A percentile compares a stretch with the other conserved stretches of the same genome.
Conservation (phyloP, 2,329 filamentous ascomycete genomes). For the Paraphoma sp. region DNA sequence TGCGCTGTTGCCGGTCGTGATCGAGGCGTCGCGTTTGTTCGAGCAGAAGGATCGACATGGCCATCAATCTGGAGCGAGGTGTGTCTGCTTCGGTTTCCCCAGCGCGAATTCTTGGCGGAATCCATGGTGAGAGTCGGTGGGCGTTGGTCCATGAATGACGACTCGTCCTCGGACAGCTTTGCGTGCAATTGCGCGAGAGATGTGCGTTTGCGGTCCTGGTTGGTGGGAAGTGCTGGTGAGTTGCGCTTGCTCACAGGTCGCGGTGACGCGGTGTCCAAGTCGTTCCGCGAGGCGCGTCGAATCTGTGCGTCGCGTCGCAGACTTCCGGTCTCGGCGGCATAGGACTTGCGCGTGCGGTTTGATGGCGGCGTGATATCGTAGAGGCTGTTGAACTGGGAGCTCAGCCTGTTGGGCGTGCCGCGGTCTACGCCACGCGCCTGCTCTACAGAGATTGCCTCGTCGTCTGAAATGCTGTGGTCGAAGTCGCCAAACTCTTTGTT, state of each 20-base stretch:
- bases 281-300: constrained; percentile 52
- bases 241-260: constrained; percentile 48
- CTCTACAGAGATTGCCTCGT: constrained; percentile 62
- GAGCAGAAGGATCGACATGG: constrained; percentile 27
- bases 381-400: constrained; percentile 59
- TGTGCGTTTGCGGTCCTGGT: constrained; percentile 51
- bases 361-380: constrained; percentile 56
- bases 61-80: constrained; percentile 48
- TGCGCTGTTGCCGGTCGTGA: constrained; percentile 51
- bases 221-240: constrained; percentile 38
- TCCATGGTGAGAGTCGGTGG: constrained; percentile 52
- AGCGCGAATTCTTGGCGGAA: constrained; percentile 61
- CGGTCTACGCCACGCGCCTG: constrained; percentile 59
- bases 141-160: constrained; percentile 60
- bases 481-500: constrained; percentile 50
- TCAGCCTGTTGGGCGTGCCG: constrained; percentile 51
- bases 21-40: constrained; percentile 26
- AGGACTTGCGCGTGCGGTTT: constrained; percentile 44
- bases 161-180: constrained; percentile 60
- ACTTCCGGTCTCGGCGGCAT: constrained; percentile 41
- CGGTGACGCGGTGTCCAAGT: constrained; percentile 46
- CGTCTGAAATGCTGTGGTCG: constrained; percentile 46
- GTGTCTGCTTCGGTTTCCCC: constrained; percentile 54
- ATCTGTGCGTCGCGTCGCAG: constrained; percentile 56
- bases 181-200: constrained; percentile 64